Conservation (phyloP, 768 basidiomycete genomes). For the Amanita polypyramis region DNA sequence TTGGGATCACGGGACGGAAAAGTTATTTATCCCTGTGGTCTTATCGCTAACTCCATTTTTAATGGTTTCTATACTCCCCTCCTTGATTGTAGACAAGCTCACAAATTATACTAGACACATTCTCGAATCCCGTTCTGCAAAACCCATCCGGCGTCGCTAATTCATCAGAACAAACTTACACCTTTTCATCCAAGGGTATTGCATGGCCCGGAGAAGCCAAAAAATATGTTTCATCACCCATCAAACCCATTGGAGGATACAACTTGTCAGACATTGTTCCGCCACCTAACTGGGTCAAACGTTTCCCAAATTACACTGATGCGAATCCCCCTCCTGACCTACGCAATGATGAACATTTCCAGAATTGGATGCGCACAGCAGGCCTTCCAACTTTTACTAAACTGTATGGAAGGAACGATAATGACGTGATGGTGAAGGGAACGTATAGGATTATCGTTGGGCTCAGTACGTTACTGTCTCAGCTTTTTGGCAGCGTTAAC, state of each 20-base stretch:
- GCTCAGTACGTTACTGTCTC: slow-evolving; percentile 54
- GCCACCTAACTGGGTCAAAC: slow-evolving; percentile 82
- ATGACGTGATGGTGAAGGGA: slow-evolving; percentile 58
- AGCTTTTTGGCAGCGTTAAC: slow-evolving; percentile 7
- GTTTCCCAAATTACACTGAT: slow-evolving; percentile 67
- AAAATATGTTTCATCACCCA: slow-evolving; percentile 67
- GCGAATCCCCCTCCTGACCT: slow-evolving; percentile 65
- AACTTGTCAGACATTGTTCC: slow-evolving; percentile 64
- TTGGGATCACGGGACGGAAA: slow-evolving; percentile 46
- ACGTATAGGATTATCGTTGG: slow-evolving; percentile 66
- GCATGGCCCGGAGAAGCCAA: slow-evolving; percentile 95
- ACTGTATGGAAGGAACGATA: slow-evolving; percentile 86
- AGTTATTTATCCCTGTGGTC: slow-evolving; percentile 86
- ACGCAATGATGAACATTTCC: slow-evolving; percentile 79
- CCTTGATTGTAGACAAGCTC: background rate
- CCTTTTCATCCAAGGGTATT: slow-evolving; percentile 70
- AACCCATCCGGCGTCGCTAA: slow-evolving; percentile 40
- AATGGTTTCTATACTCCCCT: slow-evolving; percentile 51
- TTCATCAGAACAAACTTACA: slow-evolving; percentile 40
- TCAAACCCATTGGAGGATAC: slow-evolving; percentile 33
- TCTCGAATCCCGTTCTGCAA: slow-evolving; percentile 47
- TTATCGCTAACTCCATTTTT: slow-evolving; percentile 95
- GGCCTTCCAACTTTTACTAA: slow-evolving; percentile 96
- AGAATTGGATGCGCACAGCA: slow-evolving; percentile 99
- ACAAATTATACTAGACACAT: slow-evolving; percentile 52